Evolutionary conservation across 805 yeast genomes (phyloP), one percentile per base, ranked within the genome.

Genomic region (Ogataea allantospora): DNA sequence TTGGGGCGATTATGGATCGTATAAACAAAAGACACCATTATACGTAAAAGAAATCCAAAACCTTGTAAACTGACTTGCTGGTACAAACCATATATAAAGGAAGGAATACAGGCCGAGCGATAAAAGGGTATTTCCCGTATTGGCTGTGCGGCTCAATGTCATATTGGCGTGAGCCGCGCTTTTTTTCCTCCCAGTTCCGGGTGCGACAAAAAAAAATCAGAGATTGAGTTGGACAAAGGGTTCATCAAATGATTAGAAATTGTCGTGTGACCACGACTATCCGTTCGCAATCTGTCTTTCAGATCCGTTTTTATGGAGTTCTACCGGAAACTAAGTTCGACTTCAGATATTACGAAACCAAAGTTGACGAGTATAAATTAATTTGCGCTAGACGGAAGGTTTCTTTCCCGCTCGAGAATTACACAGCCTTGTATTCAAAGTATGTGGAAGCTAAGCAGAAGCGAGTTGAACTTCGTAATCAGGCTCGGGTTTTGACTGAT

Each of bases 301-400:
- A 3, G 20, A 14, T 16, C 7, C 35, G 35, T 12, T 5, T 55
- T 5, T 54, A 63, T 6, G 56, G 58, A 28, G 44, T 62, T 0
- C 45, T 64, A 37, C 60, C 56, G 27, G 59, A 43, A 30, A 64
- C 73, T 1, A 42, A 55, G 1, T 61, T 63, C 35, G 67, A 70
- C 40, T 44, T 63, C 38, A 64, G 63, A 37, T 44, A 43, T 12
- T 58, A 63, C 10, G 44, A 53, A 9, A 54, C 54, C 3, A 55
- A 60, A 22, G 38, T 54, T n/a, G 58, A 57, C 4, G 30, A 22
- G 5, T 60, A 58, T 19, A 30, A 56, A 7, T 54, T 51, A 0
- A 53, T 61, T 3, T 62, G 72, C 19, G 30, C 35, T 5, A 55
- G 60, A 38, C 57, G 75, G 42, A 58, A 59, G n/a, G 55, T 58